Evolutionary conservation across 2,329 filamentous ascomycete species (phyloP).

Genomic region (Emmonsiellopsis sp.): DNA sequence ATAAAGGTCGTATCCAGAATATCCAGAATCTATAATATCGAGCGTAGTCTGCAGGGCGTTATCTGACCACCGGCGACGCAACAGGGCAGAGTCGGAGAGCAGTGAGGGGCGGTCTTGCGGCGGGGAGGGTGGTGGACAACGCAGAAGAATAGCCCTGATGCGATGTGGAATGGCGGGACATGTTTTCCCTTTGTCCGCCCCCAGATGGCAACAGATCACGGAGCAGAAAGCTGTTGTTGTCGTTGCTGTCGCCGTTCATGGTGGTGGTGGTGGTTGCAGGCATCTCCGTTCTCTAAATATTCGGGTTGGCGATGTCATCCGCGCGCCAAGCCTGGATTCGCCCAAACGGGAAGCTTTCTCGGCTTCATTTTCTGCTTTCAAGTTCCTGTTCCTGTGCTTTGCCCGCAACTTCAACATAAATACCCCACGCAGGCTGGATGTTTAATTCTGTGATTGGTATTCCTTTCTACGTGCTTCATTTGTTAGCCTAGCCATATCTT

Average conservation of each 20-base stretch:
- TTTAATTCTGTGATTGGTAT: neutral
- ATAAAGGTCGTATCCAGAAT: too few species aligned
- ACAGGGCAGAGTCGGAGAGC: too few species aligned
- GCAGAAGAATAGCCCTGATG: neutral
- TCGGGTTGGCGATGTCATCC: neutral
- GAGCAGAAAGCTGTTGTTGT: neutral
- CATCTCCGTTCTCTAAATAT: neutral
- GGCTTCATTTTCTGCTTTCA: neutral
- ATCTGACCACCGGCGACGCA: too few species aligned
- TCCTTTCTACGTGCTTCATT: too few species aligned
- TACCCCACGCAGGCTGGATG: neutral
- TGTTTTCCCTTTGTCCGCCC: neutral
- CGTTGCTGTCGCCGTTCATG: neutral
- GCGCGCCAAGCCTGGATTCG: neutral
- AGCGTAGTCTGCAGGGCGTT: too few species aligned
- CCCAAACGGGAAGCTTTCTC: neutral
- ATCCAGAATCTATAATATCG: too few species aligned
- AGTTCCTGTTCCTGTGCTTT: too few species aligned
- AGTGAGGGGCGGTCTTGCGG: neutral
- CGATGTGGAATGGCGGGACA: neutral
- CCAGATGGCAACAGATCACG: neutral
- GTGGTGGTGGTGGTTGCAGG: neutral
- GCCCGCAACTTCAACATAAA: neutral
- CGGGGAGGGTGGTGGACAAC: neutral
- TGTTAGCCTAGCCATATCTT: too few species aligned